Evolutionary conservation across 352 stramenopile species (phyloP).

Genomic region (Globisporangium irregulare): DNA sequence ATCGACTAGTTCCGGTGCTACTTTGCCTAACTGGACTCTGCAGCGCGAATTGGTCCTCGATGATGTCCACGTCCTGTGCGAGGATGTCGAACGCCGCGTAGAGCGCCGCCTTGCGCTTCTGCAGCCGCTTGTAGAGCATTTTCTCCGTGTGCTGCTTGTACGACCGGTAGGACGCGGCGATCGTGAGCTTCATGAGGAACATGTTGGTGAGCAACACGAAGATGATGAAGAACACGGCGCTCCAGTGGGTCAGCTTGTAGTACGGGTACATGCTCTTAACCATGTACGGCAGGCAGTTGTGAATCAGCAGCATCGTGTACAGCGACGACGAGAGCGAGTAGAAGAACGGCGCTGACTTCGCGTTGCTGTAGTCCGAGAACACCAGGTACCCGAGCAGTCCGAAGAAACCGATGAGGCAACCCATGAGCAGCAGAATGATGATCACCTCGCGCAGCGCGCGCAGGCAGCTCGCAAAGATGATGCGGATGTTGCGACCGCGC

Average conservation of each 20-base stretch:
- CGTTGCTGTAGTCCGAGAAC: slow-evolving; percentile 66
- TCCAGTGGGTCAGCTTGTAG: slow-evolving; percentile 77
- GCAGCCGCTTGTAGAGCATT: slow-evolving; percentile 82
- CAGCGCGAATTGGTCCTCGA: slow-evolving; percentile 24
- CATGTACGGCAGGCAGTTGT: slow-evolving; percentile 80
- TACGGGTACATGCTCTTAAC: slow-evolving; percentile 83
- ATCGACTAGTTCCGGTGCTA: not conserved
- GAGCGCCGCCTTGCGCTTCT: slow-evolving; percentile 80
- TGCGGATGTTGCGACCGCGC: slow-evolving; percentile 73
- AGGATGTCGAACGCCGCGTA: slow-evolving; percentile 80
- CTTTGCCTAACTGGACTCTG: not conserved
- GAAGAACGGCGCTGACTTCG: slow-evolving; percentile 57
- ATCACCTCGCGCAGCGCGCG: slow-evolving; percentile 69
- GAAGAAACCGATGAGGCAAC: slow-evolving; percentile 80
- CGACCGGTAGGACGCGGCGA: slow-evolving; percentile 79
- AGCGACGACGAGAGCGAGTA: slow-evolving; percentile 64
- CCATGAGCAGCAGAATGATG: slow-evolving; percentile 65
- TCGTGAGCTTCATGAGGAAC: slow-evolving; percentile 83
- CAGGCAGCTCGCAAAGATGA: slow-evolving; percentile 82
- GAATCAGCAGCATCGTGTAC: slow-evolving; percentile 82
- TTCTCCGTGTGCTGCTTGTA: slow-evolving; percentile 86
- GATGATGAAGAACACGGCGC: slow-evolving; percentile 72
- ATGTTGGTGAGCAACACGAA: slow-evolving; percentile 80
- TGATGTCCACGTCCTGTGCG: slow-evolving; percentile 50
- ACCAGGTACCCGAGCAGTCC: slow-evolving; percentile 71